These are phyloP conservation scores for Exophiala spinifera DNA, from an alignment of 2,329 filamentous ascomycete genomes.

Conservation along the genomic window DNA sequence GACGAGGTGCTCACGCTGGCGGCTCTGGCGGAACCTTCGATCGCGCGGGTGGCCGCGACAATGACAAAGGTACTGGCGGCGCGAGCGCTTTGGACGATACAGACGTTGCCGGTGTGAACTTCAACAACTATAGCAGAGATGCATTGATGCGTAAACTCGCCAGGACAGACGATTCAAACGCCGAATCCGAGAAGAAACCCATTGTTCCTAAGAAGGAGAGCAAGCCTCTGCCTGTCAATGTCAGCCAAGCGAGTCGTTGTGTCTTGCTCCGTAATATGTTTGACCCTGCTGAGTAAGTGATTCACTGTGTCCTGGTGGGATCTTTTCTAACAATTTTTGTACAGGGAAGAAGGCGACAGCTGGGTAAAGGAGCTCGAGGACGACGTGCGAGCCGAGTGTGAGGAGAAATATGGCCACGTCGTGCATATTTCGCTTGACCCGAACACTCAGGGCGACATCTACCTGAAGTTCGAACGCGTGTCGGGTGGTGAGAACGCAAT, in stretches of 20 bases:
- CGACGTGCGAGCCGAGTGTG: conserved; percentile 88
- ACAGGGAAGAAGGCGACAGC: conserved; percentile 75
- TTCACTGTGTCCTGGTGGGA: not conserved
- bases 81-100: conserved; percentile 96
- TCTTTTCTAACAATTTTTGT: conserved; percentile 36
- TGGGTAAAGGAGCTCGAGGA: conserved; percentile 95
- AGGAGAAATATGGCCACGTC: conserved; percentile 92
- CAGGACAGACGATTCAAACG: conserved; percentile 78
- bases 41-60: conserved; percentile 81
- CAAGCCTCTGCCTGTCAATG: conserved; percentile 76
- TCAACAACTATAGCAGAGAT: conserved; percentile 98
- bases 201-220: conserved; percentile 75
- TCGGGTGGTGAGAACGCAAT: conserved; percentile 95
- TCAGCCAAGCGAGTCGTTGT: conserved; percentile 90
- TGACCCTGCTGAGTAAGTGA: conserved; percentile 79
- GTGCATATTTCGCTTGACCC: conserved; percentile 95
- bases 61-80: conserved; percentile 80
- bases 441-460: conserved; percentile 93
- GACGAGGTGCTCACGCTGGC: conserved; percentile 77
- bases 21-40: conserved; percentile 73
- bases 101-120: conserved; percentile 96
- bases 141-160: conserved; percentile 98
- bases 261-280: conserved; percentile 96
- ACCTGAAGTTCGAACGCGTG: conserved; percentile 96
- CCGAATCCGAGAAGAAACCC: conserved; percentile 63